Base-by-base conservation (phyloP, 805 yeast species). In the Candida nonsorbophila region DNA sequence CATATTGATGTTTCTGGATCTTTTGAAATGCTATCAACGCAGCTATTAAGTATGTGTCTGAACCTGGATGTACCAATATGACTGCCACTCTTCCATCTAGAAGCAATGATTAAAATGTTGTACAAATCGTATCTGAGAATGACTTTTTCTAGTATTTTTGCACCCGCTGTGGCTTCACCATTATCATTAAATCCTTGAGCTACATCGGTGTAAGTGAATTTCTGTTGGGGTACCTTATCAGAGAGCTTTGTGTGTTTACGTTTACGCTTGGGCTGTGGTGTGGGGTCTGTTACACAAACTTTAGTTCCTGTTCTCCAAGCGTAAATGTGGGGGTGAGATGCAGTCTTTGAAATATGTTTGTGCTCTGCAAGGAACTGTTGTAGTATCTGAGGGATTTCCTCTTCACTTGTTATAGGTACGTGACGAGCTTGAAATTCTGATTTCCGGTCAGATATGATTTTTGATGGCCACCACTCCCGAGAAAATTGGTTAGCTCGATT, bases 41-140 rank as follows among this genome's bases (percentile, higher is more conserved):
- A n/a, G n/a, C n/a, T n/a, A n/a, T n/a, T n/a, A n/a, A n/a, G n/a
- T 4, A 84, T 83, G 41, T 76, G 79, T 34, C 84, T 63, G 45
- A 84, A 84, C 31, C 95, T 53, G 14, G 75, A 67, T 4, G 84
- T 67, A 0, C 94, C 94, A 22, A 84, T 47, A 4, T 83, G 84
- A 0, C 67, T 65, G 0, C 94, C 94, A 1, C 90, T 90, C 46
- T 80, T 81, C 94, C 94, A 84, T 36, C 95, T 49, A 0, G 84
- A 72, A 0, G 81, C 92, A 16, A 84, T 76, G 1, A 84, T 69
- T 11, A 84, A 43, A 1, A 77, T 69, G 45, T 81, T 78, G 4
- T 66, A 51, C 8, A 76, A 30, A 21, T 69, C 54, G 5, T 70
- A 49, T 17, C 73, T 53, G 13, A 72, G 74, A 12, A 83, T 38